A percentile compares a stretch with the other conserved stretches of the same genome.
Conservation (phyloP, 1,284 basidiomycete species). For the Irpex sp. region DNA sequence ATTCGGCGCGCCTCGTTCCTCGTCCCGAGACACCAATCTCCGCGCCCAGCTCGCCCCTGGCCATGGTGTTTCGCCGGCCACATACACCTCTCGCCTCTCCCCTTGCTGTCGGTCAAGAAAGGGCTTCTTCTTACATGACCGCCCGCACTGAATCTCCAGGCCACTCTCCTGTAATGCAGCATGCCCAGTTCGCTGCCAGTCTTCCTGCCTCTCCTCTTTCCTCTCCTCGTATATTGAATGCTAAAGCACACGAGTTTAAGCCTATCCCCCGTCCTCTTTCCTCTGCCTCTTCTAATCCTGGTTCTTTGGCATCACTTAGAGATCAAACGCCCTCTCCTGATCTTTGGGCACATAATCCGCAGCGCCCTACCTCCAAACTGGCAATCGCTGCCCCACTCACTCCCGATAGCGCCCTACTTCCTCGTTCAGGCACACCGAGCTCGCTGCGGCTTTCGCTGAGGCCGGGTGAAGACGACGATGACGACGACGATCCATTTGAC, state of each 20-base stretch:
- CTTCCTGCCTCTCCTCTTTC: slow-evolving; percentile 53
- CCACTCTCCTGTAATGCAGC: slow-evolving; percentile 64
- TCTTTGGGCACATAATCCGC: slow-evolving; percentile 73
- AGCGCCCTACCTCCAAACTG: slow-evolving; percentile 75
- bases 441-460: slow-evolving; percentile 60
- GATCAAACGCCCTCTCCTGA: slow-evolving; percentile 78
- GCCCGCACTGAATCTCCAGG: slow-evolving; percentile 59
- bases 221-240: slow-evolving; percentile 54
- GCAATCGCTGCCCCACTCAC: slow-evolving; percentile 86
- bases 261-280: slow-evolving; percentile 74
- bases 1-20: slow-evolving; percentile 57
- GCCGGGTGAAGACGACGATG: slow-evolving; percentile 53
- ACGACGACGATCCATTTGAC: slow-evolving; percentile 69
- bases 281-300: slow-evolving; percentile 64
- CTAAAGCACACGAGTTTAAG: slow-evolving; percentile 65
- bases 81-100: slow-evolving; percentile 75
- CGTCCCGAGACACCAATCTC: slow-evolving; percentile 74
- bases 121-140: slow-evolving; percentile 53
- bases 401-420: slow-evolving; percentile 64
- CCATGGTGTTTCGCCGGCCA: slow-evolving; percentile 67
- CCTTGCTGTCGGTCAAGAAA: slow-evolving; percentile 49
- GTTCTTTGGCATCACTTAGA: slow-evolving; percentile 48
- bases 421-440: slow-evolving; percentile 47
- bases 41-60: slow-evolving; percentile 65
- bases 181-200: slow-evolving; percentile 68